phyloP scores from a whole-genome alignment of 768 basidiomycete species.

The Cantharellus anzutake region DNA sequence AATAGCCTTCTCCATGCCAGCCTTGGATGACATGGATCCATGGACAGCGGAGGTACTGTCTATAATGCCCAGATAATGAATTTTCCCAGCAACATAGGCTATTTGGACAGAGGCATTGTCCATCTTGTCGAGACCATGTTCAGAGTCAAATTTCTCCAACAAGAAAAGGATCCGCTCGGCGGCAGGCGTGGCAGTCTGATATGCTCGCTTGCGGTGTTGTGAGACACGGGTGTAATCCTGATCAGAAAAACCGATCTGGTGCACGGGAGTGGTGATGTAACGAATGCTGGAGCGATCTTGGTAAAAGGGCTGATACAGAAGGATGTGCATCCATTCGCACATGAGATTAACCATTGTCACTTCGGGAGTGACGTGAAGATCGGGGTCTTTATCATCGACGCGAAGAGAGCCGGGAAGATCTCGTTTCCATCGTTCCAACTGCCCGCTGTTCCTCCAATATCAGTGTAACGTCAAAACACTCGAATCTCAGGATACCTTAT shows the following conservation, averaged over 20 bases:
- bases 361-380: not conserved
- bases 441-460: no score
- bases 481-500: no score
- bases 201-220: not conserved
- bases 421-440: not conserved
- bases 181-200: not conserved
- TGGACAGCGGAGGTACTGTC: no score
- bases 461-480: no score
- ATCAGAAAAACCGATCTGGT: no score
- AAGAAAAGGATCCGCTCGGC: not conserved
- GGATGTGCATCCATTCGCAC: not conserved
- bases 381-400: not conserved
- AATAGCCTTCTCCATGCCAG: no score
- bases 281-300: not conserved
- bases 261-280: no score
- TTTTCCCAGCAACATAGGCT: not conserved
- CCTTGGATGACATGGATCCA: no score
- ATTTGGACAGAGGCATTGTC: not conserved
- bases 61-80: not conserved
- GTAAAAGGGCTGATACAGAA: not conserved
- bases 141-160: not conserved
- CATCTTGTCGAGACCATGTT: not conserved
- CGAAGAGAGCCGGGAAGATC: not conserved
- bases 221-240: not conserved
- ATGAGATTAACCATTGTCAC: not conserved